phyloP scores from a whole-genome alignment of 805 yeast genomes.

The Blastobotrys terrestris region DNA sequence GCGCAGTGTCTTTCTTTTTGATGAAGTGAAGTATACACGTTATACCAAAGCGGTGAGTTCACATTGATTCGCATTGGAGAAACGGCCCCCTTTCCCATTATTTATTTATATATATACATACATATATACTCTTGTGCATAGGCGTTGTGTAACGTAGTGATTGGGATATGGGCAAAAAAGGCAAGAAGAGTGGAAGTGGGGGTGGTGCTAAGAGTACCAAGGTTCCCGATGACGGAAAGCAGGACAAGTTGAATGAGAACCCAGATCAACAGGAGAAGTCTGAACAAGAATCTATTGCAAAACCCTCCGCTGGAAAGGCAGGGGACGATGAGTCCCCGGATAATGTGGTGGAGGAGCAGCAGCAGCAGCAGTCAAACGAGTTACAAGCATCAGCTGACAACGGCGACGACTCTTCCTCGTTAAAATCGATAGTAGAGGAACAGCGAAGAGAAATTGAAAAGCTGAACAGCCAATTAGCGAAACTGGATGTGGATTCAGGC shows the following conservation, averaged over 20 bases:
- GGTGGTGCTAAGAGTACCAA: too few relatives aligned
- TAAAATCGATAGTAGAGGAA: constrained; percentile 3
- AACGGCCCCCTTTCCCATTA: not conserved
- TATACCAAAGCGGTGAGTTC: too few relatives aligned
- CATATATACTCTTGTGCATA: too few relatives aligned
- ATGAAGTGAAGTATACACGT: too few relatives aligned
- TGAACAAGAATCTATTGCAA: not conserved
- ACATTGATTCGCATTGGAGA: too few relatives aligned
- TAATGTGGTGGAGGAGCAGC: not conserved
- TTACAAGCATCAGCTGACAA: not conserved
- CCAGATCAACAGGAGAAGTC: not conserved
- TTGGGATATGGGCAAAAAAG: not conserved
- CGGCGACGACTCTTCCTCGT: not conserved
- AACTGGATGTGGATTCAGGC: not conserved
- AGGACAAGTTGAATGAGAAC: not conserved
- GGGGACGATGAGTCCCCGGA: not conserved
- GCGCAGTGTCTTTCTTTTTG: too few relatives aligned
- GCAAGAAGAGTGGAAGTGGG: not conserved
- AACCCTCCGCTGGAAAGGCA: not conserved
- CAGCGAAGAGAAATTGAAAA: constrained; percentile 8
- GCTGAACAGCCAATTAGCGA: constrained; percentile 3
- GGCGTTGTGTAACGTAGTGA: too few relatives aligned
- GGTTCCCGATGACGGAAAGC: not conserved
- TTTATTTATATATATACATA: not conserved
- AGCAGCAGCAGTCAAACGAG: not conserved